Evolutionary conservation across 441 rosid genomes (phyloP).

Genomic region (Aleurites moluccanus): DNA sequence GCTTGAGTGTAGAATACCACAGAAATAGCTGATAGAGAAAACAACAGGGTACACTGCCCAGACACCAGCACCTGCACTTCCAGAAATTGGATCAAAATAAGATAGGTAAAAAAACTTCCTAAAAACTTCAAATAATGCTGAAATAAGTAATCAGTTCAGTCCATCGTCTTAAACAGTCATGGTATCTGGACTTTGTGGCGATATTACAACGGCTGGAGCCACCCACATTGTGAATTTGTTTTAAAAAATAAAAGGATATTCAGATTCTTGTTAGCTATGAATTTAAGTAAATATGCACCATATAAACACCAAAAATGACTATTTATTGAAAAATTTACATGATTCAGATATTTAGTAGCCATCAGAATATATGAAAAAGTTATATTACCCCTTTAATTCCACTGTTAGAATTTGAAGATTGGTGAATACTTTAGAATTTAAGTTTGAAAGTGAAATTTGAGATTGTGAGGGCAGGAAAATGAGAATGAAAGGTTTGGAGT

Average conservation of each 20-base stretch:
- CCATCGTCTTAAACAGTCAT: not conserved
- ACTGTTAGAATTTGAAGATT: not conserved
- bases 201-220: not conserved
- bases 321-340: not conserved
- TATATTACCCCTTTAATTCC: not conserved
- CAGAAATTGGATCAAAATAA: constrained; percentile 20
- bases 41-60: constrained; percentile 82
- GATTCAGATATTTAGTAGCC: not conserved
- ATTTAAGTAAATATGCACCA: not conserved
- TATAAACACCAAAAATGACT: not conserved
- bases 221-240: not conserved
- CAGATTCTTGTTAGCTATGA: not conserved
- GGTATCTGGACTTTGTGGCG: not conserved
- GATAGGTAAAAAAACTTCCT: constrained; percentile 1
- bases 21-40: constrained; percentile 61
- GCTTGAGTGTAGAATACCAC: constrained; percentile 54
- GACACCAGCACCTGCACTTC: constrained; percentile 77
- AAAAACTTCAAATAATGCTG: not conserved
- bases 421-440: not conserved
- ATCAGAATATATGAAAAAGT: not conserved
- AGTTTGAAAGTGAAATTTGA: not conserved
- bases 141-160: not conserved
- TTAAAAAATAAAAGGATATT: not conserved
- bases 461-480: not conserved
- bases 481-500: not conserved